These are phyloP conservation scores for Suillus subaureus DNA, from an alignment of 768 basidiomycete species.

Conservation along the genomic window DNA sequence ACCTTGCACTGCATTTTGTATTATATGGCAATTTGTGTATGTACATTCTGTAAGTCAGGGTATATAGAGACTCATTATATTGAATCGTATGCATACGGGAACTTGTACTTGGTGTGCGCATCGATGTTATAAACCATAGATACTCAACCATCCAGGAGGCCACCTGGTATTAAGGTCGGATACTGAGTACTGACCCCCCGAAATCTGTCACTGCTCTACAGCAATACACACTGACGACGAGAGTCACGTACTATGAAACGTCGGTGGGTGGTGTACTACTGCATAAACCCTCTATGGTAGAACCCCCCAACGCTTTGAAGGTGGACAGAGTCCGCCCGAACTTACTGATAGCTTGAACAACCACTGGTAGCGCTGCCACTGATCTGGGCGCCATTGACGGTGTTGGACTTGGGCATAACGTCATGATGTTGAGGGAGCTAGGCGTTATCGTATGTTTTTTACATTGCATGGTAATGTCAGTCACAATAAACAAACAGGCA, in stretches of 20 bases:
- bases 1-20: neutral
- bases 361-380: too few relatives aligned
- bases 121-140: neutral
- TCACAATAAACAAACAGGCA: neutral
- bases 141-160: neutral
- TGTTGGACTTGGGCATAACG: neutral
- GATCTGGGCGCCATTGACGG: neutral
- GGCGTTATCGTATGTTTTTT: neutral
- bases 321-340: neutral
- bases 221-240: neutral
- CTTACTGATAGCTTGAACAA: neutral
- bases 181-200: neutral
- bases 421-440: neutral
- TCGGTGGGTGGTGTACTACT: neutral
- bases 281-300: neutral
- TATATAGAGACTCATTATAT: neutral
- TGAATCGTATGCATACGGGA: neutral
- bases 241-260: neutral
- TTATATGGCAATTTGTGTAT: neutral
- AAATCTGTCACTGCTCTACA: neutral
- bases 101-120: neutral
- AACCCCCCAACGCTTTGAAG: too few relatives aligned
- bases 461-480: neutral
- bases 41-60: neutral
- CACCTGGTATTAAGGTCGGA: neutral